Evolutionary conservation across 768 basidiomycete genomes (phyloP).

Genomic region (Phylloporus arenicola): DNA sequence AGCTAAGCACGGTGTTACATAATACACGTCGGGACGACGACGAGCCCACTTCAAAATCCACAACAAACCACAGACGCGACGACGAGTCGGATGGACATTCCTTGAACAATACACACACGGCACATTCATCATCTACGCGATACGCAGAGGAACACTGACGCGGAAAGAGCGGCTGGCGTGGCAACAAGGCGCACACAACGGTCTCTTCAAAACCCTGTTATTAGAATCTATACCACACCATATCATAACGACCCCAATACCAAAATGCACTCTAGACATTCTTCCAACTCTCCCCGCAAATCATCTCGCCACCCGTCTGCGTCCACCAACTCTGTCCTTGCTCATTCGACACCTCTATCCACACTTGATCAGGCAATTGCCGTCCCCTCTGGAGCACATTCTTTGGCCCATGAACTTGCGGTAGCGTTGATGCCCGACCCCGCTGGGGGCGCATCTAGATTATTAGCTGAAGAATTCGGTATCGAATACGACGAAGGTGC

Average conservation of each 20-base stretch:
- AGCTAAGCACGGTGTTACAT: not conserved
- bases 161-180: constrained; percentile 3
- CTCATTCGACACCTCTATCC: constrained; percentile 26
- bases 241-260: not conserved
- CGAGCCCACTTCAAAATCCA: not conserved
- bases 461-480: constrained; percentile 84
- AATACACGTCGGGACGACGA: not conserved
- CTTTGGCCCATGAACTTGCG: constrained; percentile 83
- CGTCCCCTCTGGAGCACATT: constrained; percentile 40
- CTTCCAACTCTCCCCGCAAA: constrained; percentile 26
- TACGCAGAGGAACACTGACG: constrained; percentile 1
- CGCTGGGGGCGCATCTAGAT: constrained; percentile 58
- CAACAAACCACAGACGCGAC: not conserved
- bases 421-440: constrained; percentile 87
- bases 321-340: constrained; percentile 14
- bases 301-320: constrained; percentile 27
- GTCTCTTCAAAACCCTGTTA: constrained; percentile 13
- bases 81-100: constrained; percentile 24
- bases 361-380: constrained; percentile 29
- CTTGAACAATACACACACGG: constrained; percentile 16
- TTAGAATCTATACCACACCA: constrained; percentile 10
- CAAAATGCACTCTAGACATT: constrained; percentile 25
- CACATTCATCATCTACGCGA: constrained; percentile 4
- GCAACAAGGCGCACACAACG: constrained; percentile 1
- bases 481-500: constrained; percentile 87